phyloP scores from a whole-genome alignment of 2,329 filamentous ascomycete species.

The Ophiostoma piceae region DNA sequence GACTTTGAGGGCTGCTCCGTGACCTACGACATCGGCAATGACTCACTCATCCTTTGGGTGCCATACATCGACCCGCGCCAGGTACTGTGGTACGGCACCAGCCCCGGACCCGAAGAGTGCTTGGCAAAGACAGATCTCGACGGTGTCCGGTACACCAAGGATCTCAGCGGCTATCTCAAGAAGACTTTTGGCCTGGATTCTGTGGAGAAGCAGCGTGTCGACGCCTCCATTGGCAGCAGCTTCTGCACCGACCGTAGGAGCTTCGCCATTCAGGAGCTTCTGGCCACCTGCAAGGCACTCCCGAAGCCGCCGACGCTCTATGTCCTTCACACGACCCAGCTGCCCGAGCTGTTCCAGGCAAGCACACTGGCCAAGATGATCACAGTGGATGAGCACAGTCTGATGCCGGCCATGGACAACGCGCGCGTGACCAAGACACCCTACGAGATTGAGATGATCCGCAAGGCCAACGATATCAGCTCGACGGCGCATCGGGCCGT shows the following conservation, averaged over 20 bases:
- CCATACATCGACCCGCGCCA: constrained; percentile 59
- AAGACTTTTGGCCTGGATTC: constrained; percentile 37
- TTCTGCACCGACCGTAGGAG: constrained; percentile 24
- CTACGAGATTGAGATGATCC: constrained; percentile 80
- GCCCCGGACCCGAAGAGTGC: constrained; percentile 57
- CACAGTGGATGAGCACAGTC: constrained; percentile 44
- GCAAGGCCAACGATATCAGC: constrained; percentile 74
- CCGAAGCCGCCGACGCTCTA: constrained; percentile 36
- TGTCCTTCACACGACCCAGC: constrained; percentile 37
- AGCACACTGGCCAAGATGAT: constrained; percentile 23
- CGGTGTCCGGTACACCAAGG: constrained; percentile 55
- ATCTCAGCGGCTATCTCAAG: constrained; percentile 47
- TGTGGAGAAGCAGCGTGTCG: constrained; percentile 7
- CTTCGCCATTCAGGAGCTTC: background rate
- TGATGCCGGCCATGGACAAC: constrained; percentile 70
- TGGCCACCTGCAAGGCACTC: background rate
- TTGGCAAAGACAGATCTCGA: constrained; percentile 63
- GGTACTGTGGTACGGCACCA: constrained; percentile 60
- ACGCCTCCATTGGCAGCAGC: constrained; percentile 24
- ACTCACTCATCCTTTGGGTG: constrained; percentile 67
- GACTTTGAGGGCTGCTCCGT: constrained; percentile 51
- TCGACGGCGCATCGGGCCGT: constrained; percentile 70
- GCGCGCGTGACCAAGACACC: constrained; percentile 76
- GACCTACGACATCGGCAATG: constrained; percentile 53
- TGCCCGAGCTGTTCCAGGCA: constrained; percentile 10